Conservation (phyloP, 495 filamentous ascomycete species). For the Chaetomium fimeti region DNA sequence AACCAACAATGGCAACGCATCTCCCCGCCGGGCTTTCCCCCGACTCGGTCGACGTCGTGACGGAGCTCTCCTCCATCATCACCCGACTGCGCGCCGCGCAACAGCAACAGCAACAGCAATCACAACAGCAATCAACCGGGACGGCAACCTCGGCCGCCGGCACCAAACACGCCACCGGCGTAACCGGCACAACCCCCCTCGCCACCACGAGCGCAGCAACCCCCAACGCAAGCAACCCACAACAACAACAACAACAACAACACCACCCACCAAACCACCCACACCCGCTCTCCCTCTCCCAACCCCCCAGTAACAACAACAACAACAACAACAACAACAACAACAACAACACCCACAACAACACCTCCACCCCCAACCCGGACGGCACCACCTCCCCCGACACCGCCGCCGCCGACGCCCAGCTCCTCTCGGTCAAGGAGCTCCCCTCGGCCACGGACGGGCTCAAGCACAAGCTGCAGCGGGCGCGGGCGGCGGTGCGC, state of each 20-base stretch:
- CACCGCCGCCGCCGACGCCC: conserved; percentile 21
- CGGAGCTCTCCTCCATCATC: conserved; percentile 74
- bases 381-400: neutral
- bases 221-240: neutral
- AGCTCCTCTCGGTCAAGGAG: conserved; percentile 66
- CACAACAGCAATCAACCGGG: conserved; percentile 24
- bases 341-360: no score
- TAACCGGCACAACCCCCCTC: conserved; percentile 37
- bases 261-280: neutral
- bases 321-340: no score
- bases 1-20: conserved; percentile 33
- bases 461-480: conserved; percentile 76
- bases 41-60: conserved; percentile 78
- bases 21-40: conserved; percentile 52
- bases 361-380: neutral
- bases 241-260: neutral
- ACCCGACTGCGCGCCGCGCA: conserved; percentile 61
- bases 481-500: conserved; percentile 65
- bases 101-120: conserved; percentile 25
- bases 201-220: conserved; percentile 27
- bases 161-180: conserved; percentile 17
- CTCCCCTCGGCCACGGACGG: conserved; percentile 69
- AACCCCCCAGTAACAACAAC: no score
- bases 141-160: conserved; percentile 21
- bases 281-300: conserved; percentile 11